Percentiles rank a stretch among this genome's conserved stretches.
phyloP scores from a whole-genome alignment of 345 rosid species.

The Durio zibethinus region DNA sequence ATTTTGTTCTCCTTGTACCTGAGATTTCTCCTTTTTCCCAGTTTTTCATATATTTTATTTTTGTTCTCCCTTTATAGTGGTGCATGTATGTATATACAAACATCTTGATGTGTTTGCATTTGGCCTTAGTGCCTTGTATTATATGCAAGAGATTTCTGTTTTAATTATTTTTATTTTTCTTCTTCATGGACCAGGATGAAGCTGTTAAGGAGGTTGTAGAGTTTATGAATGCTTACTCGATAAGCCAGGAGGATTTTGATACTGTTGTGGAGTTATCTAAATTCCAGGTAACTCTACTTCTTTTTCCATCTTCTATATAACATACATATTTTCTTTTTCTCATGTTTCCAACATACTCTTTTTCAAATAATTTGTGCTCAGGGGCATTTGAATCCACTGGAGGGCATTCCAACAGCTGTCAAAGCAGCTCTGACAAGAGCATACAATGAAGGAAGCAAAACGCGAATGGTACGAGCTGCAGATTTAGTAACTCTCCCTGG shows the following conservation, averaged over 20 bases:
- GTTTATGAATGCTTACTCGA: slow-evolving; percentile 85
- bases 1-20: neutral
- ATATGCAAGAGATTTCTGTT: neutral
- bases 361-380: slow-evolving; percentile 24
- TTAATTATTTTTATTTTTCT: neutral
- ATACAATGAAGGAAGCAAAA: slow-evolving; percentile 69
- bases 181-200: slow-evolving; percentile 57
- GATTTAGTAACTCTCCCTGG: slow-evolving; percentile 86
- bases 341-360: neutral
- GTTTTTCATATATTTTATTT: neutral
- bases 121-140: neutral
- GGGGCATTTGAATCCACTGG: slow-evolving; percentile 79
- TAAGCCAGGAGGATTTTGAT: slow-evolving; percentile 85
- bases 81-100: neutral
- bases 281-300: slow-evolving; percentile 52
- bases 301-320: neutral
- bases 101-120: neutral
- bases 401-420: slow-evolving; percentile 74
- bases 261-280: slow-evolving; percentile 73
- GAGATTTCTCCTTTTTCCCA: neutral
- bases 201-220: slow-evolving; percentile 84
- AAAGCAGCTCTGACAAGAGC: slow-evolving; percentile 89
- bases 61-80: neutral
- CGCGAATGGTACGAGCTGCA: slow-evolving; percentile 80
- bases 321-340: neutral